Evolutionary conservation across 2,329 filamentous ascomycete species (phyloP).

Genomic region (Dactylellina drechsleri): DNA sequence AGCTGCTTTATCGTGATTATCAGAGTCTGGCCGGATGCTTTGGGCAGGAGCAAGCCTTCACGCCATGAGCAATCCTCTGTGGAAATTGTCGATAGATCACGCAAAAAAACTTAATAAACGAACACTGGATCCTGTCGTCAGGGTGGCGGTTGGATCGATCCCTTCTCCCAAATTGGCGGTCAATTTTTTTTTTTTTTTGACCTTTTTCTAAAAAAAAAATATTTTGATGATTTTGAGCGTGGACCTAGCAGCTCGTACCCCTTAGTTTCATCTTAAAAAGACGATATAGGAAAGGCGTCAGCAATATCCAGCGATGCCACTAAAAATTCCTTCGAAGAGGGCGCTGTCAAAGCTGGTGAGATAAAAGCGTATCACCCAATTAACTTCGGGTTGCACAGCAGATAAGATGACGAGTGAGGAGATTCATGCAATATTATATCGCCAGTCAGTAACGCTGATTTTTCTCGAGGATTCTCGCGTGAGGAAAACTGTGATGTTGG

Average conservation of each 20-base stretch:
- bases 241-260: slow-evolving; percentile 26
- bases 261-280: slow-evolving; percentile 54
- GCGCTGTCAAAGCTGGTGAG: slow-evolving; percentile 12
- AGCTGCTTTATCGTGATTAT: slow-evolving; percentile 24
- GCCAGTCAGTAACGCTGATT: slow-evolving; percentile 14
- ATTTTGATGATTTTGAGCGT: slow-evolving; percentile 5
- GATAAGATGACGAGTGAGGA: slow-evolving; percentile 38
- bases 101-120: slow-evolving; percentile 1
- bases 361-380: slow-evolving; percentile 29
- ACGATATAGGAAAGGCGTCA: slow-evolving; percentile 25
- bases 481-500: slow-evolving; percentile 30
- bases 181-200: background rate
- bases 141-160: slow-evolving; percentile 14
- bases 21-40: background rate
- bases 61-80: no score
- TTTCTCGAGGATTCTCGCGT: slow-evolving; percentile 30
- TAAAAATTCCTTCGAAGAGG: background rate
- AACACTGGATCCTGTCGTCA: background rate
- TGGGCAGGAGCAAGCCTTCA: slow-evolving; percentile 25
- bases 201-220: slow-evolving; percentile 5
- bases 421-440: slow-evolving; percentile 31
- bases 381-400: slow-evolving; percentile 42
- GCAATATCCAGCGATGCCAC: slow-evolving; percentile 4
- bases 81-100: slow-evolving; percentile 11
- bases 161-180: background rate